Conservation (phyloP, 495 filamentous ascomycete species). For the Tuber umbilicatum region DNA sequence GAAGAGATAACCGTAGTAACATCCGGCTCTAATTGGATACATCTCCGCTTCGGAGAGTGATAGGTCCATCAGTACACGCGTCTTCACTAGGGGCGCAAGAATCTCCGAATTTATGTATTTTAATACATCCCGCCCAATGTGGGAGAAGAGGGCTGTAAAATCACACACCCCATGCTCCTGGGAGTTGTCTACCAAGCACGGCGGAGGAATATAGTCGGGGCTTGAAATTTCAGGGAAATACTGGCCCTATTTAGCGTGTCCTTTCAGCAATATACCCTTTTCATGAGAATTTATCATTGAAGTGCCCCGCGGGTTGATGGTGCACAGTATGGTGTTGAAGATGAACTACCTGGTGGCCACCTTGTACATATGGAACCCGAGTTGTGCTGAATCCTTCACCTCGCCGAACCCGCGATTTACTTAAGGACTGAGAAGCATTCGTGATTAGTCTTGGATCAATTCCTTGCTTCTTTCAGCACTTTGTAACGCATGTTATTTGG, state of each 20-base stretch:
- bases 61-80: not conserved
- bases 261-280: not conserved
- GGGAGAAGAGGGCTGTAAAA: not conserved
- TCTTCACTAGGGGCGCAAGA: not conserved
- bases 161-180: not conserved
- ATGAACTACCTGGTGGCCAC: not conserved
- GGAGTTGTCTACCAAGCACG: not conserved
- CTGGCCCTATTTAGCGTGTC: not conserved
- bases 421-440: not conserved
- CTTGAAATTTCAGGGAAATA: not conserved
- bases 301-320: not conserved
- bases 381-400: not conserved
- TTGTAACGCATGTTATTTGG: not conserved
- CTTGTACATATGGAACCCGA: not conserved
- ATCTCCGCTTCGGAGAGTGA: not conserved
- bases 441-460: not conserved
- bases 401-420: not conserved
- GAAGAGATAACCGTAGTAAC: not conserved
- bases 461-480: not conserved
- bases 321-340: not conserved
- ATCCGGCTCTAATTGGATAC: not conserved
- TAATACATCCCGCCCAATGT: not conserved
- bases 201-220: not conserved
- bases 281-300: not conserved
- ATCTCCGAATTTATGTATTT: not conserved